These are phyloP conservation scores for Neohortaea acidophila DNA, from an alignment of 495 filamentous ascomycete species.

Conservation along the genomic window DNA sequence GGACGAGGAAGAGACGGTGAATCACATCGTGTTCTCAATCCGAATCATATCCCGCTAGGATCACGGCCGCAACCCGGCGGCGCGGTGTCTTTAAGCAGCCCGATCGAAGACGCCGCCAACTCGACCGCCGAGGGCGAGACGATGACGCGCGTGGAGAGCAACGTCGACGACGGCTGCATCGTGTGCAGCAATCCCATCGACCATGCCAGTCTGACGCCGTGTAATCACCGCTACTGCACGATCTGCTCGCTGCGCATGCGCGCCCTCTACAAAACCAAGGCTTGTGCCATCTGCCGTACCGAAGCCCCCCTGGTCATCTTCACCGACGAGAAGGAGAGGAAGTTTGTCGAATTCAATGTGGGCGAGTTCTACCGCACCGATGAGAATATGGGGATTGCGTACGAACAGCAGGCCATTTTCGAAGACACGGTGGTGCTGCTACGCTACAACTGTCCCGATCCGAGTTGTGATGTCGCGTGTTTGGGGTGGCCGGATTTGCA, in stretches of 20 bases:
- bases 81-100: constrained; percentile 29
- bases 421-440: constrained; percentile 76
- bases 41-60: constrained; percentile 17
- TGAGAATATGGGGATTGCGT: constrained; percentile 75
- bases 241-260: constrained; percentile 81
- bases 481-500: constrained; percentile 87
- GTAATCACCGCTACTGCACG: constrained; percentile 90
- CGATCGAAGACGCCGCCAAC: constrained; percentile 28
- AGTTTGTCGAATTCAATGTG: constrained; percentile 64
- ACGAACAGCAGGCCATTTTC: constrained; percentile 70
- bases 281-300: constrained; percentile 87
- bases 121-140: constrained; percentile 6
- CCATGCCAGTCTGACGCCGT: constrained; percentile 75
- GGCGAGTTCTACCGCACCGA: constrained; percentile 59
- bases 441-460: constrained; percentile 89
- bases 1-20: constrained; percentile 2
- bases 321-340: constrained; percentile 64
- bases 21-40: not conserved
- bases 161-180: constrained; percentile 62
- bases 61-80: constrained; percentile 23
- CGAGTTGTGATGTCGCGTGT: constrained; percentile 73
- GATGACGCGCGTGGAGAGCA: constrained; percentile 10
- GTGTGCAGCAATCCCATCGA: constrained; percentile 82
- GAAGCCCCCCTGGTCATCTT: constrained; percentile 76
- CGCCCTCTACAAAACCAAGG: constrained; percentile 87